Percentiles rank a stretch among this genome's conserved stretches.
phyloP scores from a whole-genome alignment of 2,329 filamentous ascomycete species.

The Ascochyta koolunga region DNA sequence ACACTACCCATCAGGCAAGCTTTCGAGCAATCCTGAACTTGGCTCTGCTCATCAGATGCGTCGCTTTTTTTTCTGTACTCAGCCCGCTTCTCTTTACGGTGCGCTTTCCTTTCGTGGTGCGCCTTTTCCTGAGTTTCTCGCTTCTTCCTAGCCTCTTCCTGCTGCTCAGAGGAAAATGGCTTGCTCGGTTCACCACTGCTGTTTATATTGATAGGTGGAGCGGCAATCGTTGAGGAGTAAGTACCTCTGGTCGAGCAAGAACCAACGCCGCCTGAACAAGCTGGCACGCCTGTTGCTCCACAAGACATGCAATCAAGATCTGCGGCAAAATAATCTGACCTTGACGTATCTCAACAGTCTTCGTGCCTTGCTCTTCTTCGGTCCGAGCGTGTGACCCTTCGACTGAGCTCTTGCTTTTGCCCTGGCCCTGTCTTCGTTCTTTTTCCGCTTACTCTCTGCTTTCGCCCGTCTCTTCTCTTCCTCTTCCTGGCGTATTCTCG shows the following conservation, averaged over 20 bases:
- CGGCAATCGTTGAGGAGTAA: neutral
- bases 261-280: neutral
- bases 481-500: constrained; percentile 4
- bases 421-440: neutral
- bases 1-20: constrained; percentile 15
- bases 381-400: neutral
- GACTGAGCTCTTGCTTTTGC: constrained; percentile 3
- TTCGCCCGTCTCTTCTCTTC: neutral
- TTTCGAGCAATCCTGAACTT: constrained; percentile 2
- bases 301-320: constrained; percentile 4
- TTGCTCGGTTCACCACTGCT: neutral
- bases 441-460: neutral
- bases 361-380: constrained; percentile 1
- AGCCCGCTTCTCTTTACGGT: neutral
- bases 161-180: neutral
- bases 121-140: neutral
- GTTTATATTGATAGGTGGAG: neutral
- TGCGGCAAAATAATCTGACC: constrained; percentile 6
- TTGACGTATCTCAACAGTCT: constrained; percentile 6
- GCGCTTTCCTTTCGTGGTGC: neutral
- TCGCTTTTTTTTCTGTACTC: neutral
- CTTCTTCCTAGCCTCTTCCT: neutral
- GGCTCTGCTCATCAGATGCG: neutral
- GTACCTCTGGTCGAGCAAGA: neutral
- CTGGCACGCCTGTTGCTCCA: neutral